phyloP scores from a whole-genome alignment of 768 basidiomycete species.

The Daedalea quercina region DNA sequence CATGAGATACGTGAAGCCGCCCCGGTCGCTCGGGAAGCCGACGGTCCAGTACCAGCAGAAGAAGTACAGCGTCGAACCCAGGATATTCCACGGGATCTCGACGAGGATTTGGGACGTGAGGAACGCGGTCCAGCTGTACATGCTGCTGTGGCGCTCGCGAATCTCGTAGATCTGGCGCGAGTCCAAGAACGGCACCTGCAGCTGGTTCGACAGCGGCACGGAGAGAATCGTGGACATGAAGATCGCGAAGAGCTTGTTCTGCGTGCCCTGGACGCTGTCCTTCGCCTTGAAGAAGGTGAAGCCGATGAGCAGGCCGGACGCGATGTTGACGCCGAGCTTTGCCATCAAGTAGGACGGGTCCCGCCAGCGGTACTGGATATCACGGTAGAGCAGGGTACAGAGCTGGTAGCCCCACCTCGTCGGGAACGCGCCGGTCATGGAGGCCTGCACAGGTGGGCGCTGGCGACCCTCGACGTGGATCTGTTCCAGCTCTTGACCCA shows the following conservation, averaged over 20 bases:
- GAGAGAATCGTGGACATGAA: slow-evolving; percentile 29
- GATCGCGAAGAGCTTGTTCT: slow-evolving; percentile 38
- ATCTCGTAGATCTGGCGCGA: slow-evolving; percentile 33
- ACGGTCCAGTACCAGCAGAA: slow-evolving; percentile 45
- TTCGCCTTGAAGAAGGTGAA: slow-evolving; percentile 35
- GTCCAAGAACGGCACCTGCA: slow-evolving; percentile 34
- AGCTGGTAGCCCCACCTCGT: slow-evolving; percentile 36
- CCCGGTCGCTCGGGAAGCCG: slow-evolving; percentile 30
- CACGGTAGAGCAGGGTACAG: slow-evolving; percentile 24
- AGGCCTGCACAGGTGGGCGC: slow-evolving; percentile 19
- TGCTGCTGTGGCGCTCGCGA: slow-evolving; percentile 35
- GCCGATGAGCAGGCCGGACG: slow-evolving; percentile 31
- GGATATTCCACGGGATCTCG: slow-evolving; percentile 40
- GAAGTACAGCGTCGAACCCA: slow-evolving; percentile 34
- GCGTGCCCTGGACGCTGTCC: slow-evolving; percentile 32
- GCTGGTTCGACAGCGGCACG: slow-evolving; percentile 34
- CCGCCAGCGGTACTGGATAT: slow-evolving; percentile 31
- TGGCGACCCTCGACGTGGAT: slow-evolving; percentile 35
- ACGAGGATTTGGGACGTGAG: slow-evolving; percentile 28
- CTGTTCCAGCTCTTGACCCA: slow-evolving; percentile 35
- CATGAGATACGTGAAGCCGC: slow-evolving; percentile 34
- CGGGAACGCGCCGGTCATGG: slow-evolving; percentile 26
- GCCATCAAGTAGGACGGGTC: slow-evolving; percentile 32
- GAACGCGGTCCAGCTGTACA: slow-evolving; percentile 37
- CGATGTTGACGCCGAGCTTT: slow-evolving; percentile 30